Evolutionary conservation across 345 rosid species (phyloP).

Genomic region (Lepidium didymum): DNA sequence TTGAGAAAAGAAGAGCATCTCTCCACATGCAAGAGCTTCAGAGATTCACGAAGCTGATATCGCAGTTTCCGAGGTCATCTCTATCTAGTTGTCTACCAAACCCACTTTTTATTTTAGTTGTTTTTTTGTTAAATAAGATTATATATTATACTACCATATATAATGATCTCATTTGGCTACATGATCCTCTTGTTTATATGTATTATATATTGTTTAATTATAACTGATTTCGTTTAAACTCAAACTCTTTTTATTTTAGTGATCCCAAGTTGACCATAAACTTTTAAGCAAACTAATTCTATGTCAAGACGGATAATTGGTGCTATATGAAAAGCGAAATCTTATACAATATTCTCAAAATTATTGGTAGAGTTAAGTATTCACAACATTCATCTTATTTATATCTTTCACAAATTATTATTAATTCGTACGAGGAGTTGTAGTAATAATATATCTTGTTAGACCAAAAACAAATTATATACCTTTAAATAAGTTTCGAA

Average conservation of each 20-base stretch:
- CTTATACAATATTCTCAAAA: neutral
- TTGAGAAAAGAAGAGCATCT: constrained; percentile 31
- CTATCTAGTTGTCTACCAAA: constrained; percentile 18
- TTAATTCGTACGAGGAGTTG: neutral
- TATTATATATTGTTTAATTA: neutral
- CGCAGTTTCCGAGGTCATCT: constrained; percentile 24
- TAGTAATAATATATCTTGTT: neutral
- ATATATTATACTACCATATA: neutral
- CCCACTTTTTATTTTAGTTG: constrained; percentile 1
- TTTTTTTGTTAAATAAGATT: no score
- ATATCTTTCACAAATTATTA: neutral
- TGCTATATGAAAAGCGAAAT: neutral
- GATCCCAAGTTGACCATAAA: neutral
- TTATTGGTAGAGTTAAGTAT: neutral
- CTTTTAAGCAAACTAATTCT: neutral
- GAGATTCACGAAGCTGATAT: constrained; percentile 21
- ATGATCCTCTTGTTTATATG: neutral
- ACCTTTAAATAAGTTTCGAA: neutral
- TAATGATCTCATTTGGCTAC: neutral
- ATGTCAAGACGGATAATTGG: constrained; percentile 8
- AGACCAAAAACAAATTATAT: no score
- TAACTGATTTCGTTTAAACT: neutral
- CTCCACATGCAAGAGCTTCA: constrained; percentile 25
- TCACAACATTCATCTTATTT: neutral
- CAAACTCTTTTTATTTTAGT: neutral